These are phyloP conservation scores for Pythium dissotocum DNA, from an alignment of 352 stramenopile genomes.

Conservation along the genomic window DNA sequence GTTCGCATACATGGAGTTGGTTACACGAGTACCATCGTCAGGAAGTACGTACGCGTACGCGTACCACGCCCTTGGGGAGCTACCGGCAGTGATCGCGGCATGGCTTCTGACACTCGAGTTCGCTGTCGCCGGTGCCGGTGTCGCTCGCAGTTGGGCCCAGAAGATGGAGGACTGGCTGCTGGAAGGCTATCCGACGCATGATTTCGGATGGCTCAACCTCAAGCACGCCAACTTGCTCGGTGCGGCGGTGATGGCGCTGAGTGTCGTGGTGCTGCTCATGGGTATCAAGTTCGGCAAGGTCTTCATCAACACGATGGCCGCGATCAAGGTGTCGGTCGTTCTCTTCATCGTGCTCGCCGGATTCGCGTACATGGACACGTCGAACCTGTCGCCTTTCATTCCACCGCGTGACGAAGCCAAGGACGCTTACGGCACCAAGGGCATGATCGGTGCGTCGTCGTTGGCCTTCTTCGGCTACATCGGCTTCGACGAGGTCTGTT, in stretches of 20 bases:
- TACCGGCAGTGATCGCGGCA: slow-evolving; percentile 88
- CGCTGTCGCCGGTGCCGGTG: slow-evolving; percentile 83
- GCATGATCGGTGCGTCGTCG: slow-evolving; percentile 81
- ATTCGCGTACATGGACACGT: no score
- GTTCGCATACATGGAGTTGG: slow-evolving; percentile 90
- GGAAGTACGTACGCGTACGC: slow-evolving; percentile 92
- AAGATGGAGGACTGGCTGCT: slow-evolving; percentile 83
- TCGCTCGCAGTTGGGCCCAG: slow-evolving; percentile 90
- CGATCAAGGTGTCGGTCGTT: no score
- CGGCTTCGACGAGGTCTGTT: slow-evolving; percentile 95
- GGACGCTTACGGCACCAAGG: slow-evolving; percentile 40
- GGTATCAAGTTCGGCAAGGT: no score
- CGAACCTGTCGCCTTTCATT: no score
- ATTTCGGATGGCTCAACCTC: slow-evolving; percentile 58
- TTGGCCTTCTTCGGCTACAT: slow-evolving; percentile 94
- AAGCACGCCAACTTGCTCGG: slow-evolving; percentile 54
- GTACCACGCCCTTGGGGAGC: slow-evolving; percentile 91
- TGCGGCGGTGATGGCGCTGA: no score
- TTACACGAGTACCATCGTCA: slow-evolving; percentile 82
- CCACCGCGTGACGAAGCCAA: slow-evolving; percentile 6
- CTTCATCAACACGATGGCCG: no score
- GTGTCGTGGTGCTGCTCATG: no score
- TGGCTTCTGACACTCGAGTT: slow-evolving; percentile 94
- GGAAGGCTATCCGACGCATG: slow-evolving; percentile 38
- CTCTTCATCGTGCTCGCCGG: no score